A percentile compares a stretch with the other conserved stretches of the same genome.
Evolutionary conservation across 257 asterid species (phyloP).

Genomic region (Scutellaria baicalensis): DNA sequence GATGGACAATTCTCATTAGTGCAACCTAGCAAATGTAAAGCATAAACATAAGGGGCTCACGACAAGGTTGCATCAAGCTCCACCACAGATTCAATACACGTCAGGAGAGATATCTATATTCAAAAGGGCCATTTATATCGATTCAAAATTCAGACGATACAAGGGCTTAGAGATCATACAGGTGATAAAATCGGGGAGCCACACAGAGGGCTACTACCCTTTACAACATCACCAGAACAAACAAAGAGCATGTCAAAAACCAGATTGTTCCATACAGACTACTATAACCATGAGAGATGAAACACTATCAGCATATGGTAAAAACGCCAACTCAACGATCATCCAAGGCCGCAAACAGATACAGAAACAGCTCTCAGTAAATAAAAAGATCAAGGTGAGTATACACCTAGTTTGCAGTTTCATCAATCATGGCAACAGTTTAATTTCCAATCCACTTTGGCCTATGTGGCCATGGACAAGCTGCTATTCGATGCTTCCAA

Average conservation of each 20-base stretch:
- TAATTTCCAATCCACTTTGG: background rate
- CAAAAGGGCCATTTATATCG: constrained; percentile 16
- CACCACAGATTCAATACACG: background rate
- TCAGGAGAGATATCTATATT: background rate
- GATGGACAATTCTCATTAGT: background rate
- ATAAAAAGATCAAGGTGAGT: constrained; percentile 31
- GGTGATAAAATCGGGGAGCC: constrained; percentile 53
- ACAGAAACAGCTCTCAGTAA: constrained; percentile 41
- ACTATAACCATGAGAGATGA: constrained; percentile 38
- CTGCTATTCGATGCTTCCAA: constrained; percentile 34
- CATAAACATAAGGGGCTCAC: background rate
- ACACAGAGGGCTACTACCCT: constrained; percentile 59
- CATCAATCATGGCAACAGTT: constrained; percentile 40
- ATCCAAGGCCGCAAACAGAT: constrained; percentile 42
- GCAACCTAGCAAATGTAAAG: background rate
- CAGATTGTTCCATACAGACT: background rate
- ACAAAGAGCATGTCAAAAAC: constrained; percentile 3
- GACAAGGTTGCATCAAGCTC: too few species aligned
- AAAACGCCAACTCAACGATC: constrained; percentile 8
- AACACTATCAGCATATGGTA: constrained; percentile 29
- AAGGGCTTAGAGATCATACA: background rate
- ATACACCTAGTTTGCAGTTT: constrained; percentile 27
- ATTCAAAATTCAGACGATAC: constrained; percentile 17
- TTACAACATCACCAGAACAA: constrained; percentile 22
- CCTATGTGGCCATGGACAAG: constrained; percentile 30